phyloP scores from a whole-genome alignment of 257 asterid species.

The Nyctanthes arbortristis region DNA sequence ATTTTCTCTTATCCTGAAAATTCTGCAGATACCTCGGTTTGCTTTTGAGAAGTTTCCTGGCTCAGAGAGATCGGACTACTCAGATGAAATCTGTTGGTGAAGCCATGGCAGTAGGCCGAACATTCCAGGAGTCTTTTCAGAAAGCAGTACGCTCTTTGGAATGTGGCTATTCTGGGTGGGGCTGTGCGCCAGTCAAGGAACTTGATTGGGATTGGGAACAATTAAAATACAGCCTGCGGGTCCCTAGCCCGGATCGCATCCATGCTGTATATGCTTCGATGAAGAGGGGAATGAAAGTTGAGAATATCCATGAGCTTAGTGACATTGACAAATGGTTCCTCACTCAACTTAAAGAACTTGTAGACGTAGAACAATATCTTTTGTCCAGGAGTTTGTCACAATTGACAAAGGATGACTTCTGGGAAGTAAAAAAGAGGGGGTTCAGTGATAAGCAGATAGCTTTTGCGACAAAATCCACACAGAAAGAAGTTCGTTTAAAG shows the following conservation, averaged over 20 bases:
- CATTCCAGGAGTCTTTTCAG: slow-evolving; percentile 97
- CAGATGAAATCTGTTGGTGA: slow-evolving; percentile 99
- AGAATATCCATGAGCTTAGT: slow-evolving; percentile 76
- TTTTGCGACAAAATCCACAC: slow-evolving; percentile 70
- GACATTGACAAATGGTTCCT: slow-evolving; percentile 88
- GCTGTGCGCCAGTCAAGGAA: slow-evolving; percentile 80
- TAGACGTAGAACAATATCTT: slow-evolving; percentile 72
- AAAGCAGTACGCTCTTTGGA: slow-evolving; percentile 90
- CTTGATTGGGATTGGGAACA: slow-evolving; percentile 85
- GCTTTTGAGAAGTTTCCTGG: slow-evolving; percentile 99
- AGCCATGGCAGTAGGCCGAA: slow-evolving; percentile 96
- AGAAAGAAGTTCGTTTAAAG: slow-evolving; percentile 73
- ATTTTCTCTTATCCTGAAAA: slow-evolving; percentile 16
- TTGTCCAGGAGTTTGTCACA: slow-evolving; percentile 51
- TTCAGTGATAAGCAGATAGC: slow-evolving; percentile 88
- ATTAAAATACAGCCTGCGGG: slow-evolving; percentile 75
- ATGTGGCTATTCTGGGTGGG: slow-evolving; percentile 87
- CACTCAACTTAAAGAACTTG: slow-evolving; percentile 80
- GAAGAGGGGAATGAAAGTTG: slow-evolving; percentile 91
- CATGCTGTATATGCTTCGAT: slow-evolving; percentile 86
- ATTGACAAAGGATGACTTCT: slow-evolving; percentile 73
- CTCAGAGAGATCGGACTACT: slow-evolving; percentile 83
- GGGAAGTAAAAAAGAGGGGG: too few species aligned
- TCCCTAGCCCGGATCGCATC: slow-evolving; percentile 86
- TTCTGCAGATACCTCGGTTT: slow-evolving; percentile 78